Percentiles rank a stretch among this genome's conserved stretches.
Conservation (phyloP, 129 eudicot genomes). For the Tagetes erecta region DNA sequence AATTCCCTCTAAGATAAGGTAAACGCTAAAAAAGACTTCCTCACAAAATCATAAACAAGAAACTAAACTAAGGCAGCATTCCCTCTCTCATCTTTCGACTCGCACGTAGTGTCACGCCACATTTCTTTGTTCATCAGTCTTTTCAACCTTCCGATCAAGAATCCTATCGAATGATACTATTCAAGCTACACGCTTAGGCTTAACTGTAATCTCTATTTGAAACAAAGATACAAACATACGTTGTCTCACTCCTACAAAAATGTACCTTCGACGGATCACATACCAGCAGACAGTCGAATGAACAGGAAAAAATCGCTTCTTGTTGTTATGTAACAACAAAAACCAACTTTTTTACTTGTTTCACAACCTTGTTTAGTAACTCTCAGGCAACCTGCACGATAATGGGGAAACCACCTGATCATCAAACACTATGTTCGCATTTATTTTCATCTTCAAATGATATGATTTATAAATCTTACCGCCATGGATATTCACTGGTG, state of each 20-base stretch:
- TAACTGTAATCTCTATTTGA: constrained; percentile 20
- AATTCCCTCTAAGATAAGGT: neutral
- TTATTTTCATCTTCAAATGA: neutral
- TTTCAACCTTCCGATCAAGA: neutral
- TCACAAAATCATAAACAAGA: neutral
- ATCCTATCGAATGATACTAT: neutral
- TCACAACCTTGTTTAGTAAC: constrained; percentile 45
- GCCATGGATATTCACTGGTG: constrained; percentile 98
- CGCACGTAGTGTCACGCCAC: neutral
- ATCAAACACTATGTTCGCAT: neutral
- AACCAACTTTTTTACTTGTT: neutral
- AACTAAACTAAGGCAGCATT: neutral
- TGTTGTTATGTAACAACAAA: neutral
- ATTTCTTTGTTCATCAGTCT: neutral
- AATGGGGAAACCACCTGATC: constrained; percentile 2
- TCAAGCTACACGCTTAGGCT: constrained; percentile 19
- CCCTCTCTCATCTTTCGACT: neutral
- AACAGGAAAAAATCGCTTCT: neutral
- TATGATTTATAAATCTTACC: constrained; percentile 37
- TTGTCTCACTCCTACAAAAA: constrained; percentile 27
- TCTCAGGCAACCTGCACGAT: constrained; percentile 81
- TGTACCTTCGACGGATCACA: constrained; percentile 24
- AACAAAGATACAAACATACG: constrained; percentile 19
- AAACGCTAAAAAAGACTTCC: no score
- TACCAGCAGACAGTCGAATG: neutral